Evolutionary conservation across 2,329 filamentous ascomycete genomes (phyloP), one percentile per base, ranked within the genome.

Genomic region (Penicillium vulpinum): DNA sequence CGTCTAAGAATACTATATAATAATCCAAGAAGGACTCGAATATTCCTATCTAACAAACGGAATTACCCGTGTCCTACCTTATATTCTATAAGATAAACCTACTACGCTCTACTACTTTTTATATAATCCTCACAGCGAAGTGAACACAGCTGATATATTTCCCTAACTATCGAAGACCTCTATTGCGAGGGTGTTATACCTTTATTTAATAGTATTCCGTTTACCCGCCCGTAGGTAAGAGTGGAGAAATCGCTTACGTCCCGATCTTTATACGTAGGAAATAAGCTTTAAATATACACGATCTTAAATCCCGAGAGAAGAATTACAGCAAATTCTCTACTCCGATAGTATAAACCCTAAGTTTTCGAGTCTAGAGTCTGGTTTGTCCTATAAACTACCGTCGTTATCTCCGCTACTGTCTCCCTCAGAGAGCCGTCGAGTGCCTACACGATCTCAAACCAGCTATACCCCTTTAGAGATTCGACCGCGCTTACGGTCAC

Each of bases 31-130:
- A n/a, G n/a, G n/a, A n/a, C n/a, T n/a, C n/a, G n/a, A n/a, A n/a
- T n/a, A n/a, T n/a, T n/a, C n/a, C 18, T 36, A 36, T 11, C 9
- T 47, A 11, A 47, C 45, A 22, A 47, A 47, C 24, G 31, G 45
- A 4, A 4, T 36, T 33, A 29, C 21, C 8, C 45, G 45, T 11
- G 45, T 47, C 3, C 59, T 62, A 13, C 59, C 67, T 3, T 29
- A 48, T 10, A 52, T 69, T 31, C 60, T 56, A 6, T 58, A 63
- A 4, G 53, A 69, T 35, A 54, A 68, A 13, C 64, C 67, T 16
- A 57, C 24, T n/a, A 64, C 54, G 3, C 58, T 70, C 8, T 67
- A 67, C 56, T 68, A 70, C 54, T 58, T 62, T 54, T 56, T 66
- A 10, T 61, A 59, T 53, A 62, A 70, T 22, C 67, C 65, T 2